phyloP scores from a whole-genome alignment of 1,284 basidiomycete species.

The Sanghuangporus baumii region DNA sequence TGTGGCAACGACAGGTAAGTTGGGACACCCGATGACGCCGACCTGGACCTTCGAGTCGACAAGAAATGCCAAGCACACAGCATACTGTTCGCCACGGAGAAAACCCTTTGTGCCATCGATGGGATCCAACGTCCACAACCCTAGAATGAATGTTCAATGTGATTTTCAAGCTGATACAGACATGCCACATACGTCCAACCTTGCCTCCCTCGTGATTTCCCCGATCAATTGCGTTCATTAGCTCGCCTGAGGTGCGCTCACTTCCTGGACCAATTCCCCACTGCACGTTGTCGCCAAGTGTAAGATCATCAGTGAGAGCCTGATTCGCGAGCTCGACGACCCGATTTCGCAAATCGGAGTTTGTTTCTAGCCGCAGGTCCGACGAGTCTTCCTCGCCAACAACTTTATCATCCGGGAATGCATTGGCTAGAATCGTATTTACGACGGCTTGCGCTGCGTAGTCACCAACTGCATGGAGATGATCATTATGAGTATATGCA shows the following conservation, averaged over 20 bases:
- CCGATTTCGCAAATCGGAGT: constrained; percentile 52
- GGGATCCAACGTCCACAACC: constrained; percentile 89
- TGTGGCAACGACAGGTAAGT: constrained; percentile 65
- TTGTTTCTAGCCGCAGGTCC: constrained; percentile 60
- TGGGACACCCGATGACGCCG: constrained; percentile 94
- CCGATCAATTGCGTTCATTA: constrained; percentile 83
- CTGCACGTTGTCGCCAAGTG: constrained; percentile 40
- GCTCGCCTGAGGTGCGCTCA: constrained; percentile 45
- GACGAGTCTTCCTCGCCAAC: constrained; percentile 94
- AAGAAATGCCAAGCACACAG: constrained; percentile 91
- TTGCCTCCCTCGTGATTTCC: constrained; percentile 79
- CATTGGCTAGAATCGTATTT: constrained; percentile 65
- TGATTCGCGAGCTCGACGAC: constrained; percentile 85
- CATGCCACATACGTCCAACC: constrained; percentile 60
- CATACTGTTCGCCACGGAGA: constrained; percentile 94
- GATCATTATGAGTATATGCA: constrained; percentile 7
- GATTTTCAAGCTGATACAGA: constrained; percentile 15
- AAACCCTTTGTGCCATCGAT: constrained; percentile 96
- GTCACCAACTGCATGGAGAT: constrained; percentile 66
- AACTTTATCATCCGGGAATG: constrained; percentile 85
- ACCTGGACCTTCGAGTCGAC: constrained; percentile 81
- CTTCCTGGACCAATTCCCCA: constrained; percentile 65
- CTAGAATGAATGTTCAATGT: constrained; percentile 36
- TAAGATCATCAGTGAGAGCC: constrained; percentile 57
- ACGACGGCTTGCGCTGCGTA: constrained; percentile 89